A percentile compares a stretch with the other conserved stretches of the same genome.
These are phyloP conservation scores for Porogramme epimiltina DNA, from an alignment of 1,284 basidiomycete genomes.

Conservation along the genomic window DNA sequence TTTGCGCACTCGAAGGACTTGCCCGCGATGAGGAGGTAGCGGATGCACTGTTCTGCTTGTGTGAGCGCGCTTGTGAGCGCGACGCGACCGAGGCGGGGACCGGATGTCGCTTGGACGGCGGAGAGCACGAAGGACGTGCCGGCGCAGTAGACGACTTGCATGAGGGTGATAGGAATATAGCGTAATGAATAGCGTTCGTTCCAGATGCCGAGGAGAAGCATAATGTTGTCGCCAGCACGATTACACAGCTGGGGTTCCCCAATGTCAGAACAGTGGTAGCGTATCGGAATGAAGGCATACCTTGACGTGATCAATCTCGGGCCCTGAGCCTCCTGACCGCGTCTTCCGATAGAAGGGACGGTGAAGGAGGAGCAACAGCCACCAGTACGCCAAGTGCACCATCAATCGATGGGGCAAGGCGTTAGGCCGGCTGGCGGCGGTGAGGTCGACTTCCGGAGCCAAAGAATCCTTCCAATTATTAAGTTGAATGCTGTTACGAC, in stretches of 20 bases:
- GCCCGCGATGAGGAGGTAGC: conserved; percentile 51
- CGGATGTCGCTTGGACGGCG: conserved; percentile 54
- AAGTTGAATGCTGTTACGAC: conserved; percentile 50
- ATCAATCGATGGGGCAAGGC: conserved; percentile 64
- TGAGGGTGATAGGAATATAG: conserved; percentile 61
- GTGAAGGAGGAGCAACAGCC: conserved; percentile 66
- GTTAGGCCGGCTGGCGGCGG: conserved; percentile 46
- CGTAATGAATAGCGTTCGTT: conserved; percentile 58
- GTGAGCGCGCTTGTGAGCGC: conserved; percentile 38
- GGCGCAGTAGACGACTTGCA: conserved; percentile 66
- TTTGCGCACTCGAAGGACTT: conserved; percentile 53
- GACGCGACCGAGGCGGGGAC: conserved; percentile 36
- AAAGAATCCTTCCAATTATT: conserved; percentile 62
- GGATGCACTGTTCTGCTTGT: conserved; percentile 47
- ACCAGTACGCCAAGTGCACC: conserved; percentile 65
- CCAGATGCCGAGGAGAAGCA: conserved; percentile 60
- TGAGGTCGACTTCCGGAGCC: conserved; percentile 55
- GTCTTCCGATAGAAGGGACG: conserved; percentile 63
- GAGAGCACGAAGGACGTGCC: conserved; percentile 64
- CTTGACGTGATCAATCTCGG: conserved; percentile 54
- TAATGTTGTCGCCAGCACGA: conserved; percentile 64
- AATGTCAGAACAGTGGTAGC: not conserved
- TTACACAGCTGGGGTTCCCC: conserved; percentile 51
- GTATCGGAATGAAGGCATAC: conserved; percentile 31
- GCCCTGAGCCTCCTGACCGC: conserved; percentile 40